These are phyloP conservation scores for Pinus tabuliformis DNA, from an alignment of 75 land plant species.

Conservation along the genomic window DNA sequence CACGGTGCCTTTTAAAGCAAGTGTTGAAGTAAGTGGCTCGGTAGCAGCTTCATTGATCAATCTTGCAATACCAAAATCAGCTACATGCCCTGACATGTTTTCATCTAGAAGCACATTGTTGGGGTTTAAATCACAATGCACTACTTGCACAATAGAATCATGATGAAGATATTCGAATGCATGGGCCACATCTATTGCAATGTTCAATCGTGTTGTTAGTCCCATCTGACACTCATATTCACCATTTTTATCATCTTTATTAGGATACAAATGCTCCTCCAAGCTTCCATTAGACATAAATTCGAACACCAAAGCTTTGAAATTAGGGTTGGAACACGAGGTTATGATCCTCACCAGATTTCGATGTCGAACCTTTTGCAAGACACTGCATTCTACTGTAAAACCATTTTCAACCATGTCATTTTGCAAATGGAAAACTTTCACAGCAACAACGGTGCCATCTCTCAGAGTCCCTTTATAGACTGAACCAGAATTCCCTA, in stretches of 20 bases:
- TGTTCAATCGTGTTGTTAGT: constrained; percentile 14
- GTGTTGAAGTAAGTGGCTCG: not conserved
- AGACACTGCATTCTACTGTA: not conserved
- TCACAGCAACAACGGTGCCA: not conserved
- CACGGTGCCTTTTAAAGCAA: not conserved
- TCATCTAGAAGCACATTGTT: constrained; percentile 3
- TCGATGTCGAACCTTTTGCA: not conserved
- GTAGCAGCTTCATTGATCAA: not conserved
- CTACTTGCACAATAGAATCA: constrained; percentile 7
- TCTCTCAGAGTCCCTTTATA: not conserved
- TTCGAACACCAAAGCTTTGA: constrained; percentile 5
- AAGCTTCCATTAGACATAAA: constrained; percentile 6
- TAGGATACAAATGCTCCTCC: not conserved
- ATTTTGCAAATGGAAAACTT: not conserved
- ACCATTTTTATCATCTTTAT: no score
- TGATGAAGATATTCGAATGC: constrained; percentile 32
- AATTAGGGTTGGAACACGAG: not conserved
- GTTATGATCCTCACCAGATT: not conserved
- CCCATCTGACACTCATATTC: not conserved
- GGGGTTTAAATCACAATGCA: constrained; percentile 7
- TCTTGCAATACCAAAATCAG: constrained; percentile 1
- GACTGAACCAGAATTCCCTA: not conserved
- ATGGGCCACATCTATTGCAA: constrained; percentile 33
- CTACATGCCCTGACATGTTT: not conserved
- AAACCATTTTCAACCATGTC: not conserved